Base-by-base conservation (phyloP, 2,329 filamentous ascomycete species). In the Dactylella cylindrospora region DNA sequence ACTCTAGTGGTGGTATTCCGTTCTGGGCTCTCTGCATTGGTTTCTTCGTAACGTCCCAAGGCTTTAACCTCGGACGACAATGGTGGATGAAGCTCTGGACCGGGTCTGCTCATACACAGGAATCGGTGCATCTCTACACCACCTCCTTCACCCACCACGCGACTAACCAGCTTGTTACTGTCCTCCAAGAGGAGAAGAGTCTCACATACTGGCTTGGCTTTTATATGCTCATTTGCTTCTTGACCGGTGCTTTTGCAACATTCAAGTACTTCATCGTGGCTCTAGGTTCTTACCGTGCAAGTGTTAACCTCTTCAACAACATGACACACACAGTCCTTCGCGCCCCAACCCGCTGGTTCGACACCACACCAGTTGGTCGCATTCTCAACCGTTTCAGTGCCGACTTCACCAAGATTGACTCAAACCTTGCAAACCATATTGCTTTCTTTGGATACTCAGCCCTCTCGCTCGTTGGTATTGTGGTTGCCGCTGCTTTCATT, bases 381-480 rank as follows among this genome's bases (percentile, higher is more conserved):
- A 81, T 90, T 29, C 75, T 90, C 15, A 91, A 91, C 72, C 79
- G 87, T 1, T 88, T 90, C 71, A 88, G 86, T 0, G 77, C 84
- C 2, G 87, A 91, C 72, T 90, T 91, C 71, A 82, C 84, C 67
- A 78, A 83, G 32, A 80, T 90, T 41, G 87, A 91, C 72, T 83
- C 80, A 5, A 77, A 80, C 28, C 74, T 90, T 43, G 80, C 83
- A 5, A 79, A 80, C 66, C 80, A 86, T 44, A 71, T 88, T 64
- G 78, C 77, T 3, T 82, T 83, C 66, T 78, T 82, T 25, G 73
- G 80, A 17, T 79, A 79, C 67, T 79, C 82, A n/a, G 67, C 80
- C 8, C 75, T 90, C 31, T 77, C 80, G 5, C 74, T 90, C 1
- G 52, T 84, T 5, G 83, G 84, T 1, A 80, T 90, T 9, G 78